Evolutionary conservation across 2,329 filamentous ascomycete genomes (phyloP).

Genomic region (Grosmannia clavigera): DNA sequence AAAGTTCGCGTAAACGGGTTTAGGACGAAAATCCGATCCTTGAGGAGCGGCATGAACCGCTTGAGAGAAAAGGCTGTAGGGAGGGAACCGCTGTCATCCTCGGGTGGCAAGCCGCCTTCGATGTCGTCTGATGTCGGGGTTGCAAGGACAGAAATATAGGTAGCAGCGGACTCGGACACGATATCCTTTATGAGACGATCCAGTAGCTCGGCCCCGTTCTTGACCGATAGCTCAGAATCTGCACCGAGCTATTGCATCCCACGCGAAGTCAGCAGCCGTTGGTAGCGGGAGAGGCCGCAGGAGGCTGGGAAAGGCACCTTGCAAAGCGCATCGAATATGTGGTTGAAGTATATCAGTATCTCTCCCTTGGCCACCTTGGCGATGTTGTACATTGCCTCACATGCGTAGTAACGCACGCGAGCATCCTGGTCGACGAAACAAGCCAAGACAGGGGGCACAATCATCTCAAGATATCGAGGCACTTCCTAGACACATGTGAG

Average conservation of each 20-base stretch:
- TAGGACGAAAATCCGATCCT: slow-evolving; percentile 86
- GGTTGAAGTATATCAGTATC: slow-evolving; percentile 93
- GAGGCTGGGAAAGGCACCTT: slow-evolving; percentile 46
- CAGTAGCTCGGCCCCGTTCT: slow-evolving; percentile 91
- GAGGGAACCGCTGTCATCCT: slow-evolving; percentile 30
- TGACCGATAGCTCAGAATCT: slow-evolving; percentile 91
- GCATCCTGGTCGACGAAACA: slow-evolving; percentile 99
- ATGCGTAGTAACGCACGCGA: slow-evolving; percentile 92
- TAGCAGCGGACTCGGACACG: slow-evolving; percentile 85
- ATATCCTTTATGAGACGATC: slow-evolving; percentile 95
- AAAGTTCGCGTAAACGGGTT: slow-evolving; percentile 94
- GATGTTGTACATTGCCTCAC: slow-evolving; percentile 99
- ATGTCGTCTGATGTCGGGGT: slow-evolving; percentile 22
- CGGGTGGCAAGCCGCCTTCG: background rate
- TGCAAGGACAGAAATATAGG: slow-evolving; percentile 84
- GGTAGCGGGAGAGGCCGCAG: background rate
- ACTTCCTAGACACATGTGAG: slow-evolving; percentile 50
- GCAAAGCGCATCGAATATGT: slow-evolving; percentile 93
- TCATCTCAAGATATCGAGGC: slow-evolving; percentile 80
- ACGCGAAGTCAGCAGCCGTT: background rate
- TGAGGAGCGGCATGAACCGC: slow-evolving; percentile 82
- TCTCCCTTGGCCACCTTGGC: slow-evolving; percentile 98
- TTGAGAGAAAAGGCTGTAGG: slow-evolving; percentile 86
- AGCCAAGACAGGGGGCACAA: slow-evolving; percentile 89
- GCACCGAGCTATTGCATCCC: slow-evolving; percentile 59